Conservation (phyloP, 139 green algal species). For the Chlamydomonas eustigma region DNA sequence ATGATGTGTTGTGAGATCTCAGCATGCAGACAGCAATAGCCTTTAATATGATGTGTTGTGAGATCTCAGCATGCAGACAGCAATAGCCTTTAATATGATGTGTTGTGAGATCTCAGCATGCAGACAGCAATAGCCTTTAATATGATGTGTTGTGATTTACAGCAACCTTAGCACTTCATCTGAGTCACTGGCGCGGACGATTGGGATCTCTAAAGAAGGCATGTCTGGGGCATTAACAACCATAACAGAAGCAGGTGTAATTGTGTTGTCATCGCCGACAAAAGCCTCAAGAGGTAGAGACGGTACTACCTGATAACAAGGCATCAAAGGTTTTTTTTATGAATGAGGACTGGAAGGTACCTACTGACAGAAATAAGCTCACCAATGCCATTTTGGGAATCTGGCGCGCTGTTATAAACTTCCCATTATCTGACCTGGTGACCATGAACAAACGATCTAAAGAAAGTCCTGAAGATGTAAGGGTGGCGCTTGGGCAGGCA, state of each 20-base stretch:
- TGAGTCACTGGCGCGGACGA: not conserved
- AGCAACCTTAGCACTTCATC: too few species aligned
- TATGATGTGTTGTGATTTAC: too few species aligned
- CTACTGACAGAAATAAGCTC: not conserved
- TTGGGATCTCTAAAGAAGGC: not conserved
- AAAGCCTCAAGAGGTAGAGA: not conserved
- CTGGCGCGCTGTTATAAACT: slow-evolving; percentile 59
- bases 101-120: too few species aligned
- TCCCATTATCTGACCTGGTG: slow-evolving; percentile 24
- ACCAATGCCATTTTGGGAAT: slow-evolving; percentile 37
- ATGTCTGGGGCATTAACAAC: not conserved
- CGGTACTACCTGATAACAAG: not conserved
- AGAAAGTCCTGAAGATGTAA: not conserved
- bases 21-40: too few species aligned
- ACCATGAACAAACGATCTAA: slow-evolving; percentile 64
- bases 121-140: too few species aligned
- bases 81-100: too few species aligned
- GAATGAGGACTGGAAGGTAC: too few species aligned
- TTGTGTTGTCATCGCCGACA: not conserved
- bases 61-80: too few species aligned
- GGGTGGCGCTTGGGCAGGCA: not conserved
- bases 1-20: too few species aligned
- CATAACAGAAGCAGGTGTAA: not conserved
- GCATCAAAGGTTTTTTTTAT: too few species aligned
- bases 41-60: too few species aligned